These are phyloP conservation scores for Primulina tabacum DNA, from an alignment of 257 asterid species.

Conservation along the genomic window DNA sequence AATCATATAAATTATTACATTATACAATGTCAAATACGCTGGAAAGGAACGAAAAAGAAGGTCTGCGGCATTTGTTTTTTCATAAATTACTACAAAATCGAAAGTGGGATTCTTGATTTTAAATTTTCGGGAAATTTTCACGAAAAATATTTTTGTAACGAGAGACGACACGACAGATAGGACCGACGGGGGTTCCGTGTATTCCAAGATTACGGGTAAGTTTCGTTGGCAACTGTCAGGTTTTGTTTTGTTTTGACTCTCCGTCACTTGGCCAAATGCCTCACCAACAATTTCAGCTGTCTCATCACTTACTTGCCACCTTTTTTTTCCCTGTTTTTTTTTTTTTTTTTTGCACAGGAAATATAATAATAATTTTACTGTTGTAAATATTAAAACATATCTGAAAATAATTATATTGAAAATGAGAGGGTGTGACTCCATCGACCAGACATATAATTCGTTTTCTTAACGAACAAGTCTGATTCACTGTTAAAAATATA, in stretches of 20 bases:
- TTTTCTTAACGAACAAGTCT: too few species aligned
- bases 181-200: constrained; percentile 44
- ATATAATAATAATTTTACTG: too few species aligned
- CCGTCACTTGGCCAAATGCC: constrained; percentile 18
- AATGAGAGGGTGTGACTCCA: too few species aligned
- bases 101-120: constrained; percentile 24
- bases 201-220: constrained; percentile 48
- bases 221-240: constrained; percentile 20
- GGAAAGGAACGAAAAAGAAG: neutral
- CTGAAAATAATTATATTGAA: too few species aligned
- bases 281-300: constrained; percentile 15
- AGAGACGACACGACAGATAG: constrained; percentile 21
- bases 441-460: too few species aligned
- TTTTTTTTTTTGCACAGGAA: too few species aligned
- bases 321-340: too few species aligned
- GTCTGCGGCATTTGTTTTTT: constrained; percentile 13
- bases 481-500: too few species aligned
- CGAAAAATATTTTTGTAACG: constrained; percentile 3
- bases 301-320: too few species aligned
- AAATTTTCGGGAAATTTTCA: neutral
- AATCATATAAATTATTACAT: neutral
- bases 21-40: neutral
- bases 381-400: too few species aligned
- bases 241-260: constrained; percentile 11
- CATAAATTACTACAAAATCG: neutral